Evolutionary conservation across 306 rosid genomes (phyloP).

Genomic region (Gastrolobium villosum): DNA sequence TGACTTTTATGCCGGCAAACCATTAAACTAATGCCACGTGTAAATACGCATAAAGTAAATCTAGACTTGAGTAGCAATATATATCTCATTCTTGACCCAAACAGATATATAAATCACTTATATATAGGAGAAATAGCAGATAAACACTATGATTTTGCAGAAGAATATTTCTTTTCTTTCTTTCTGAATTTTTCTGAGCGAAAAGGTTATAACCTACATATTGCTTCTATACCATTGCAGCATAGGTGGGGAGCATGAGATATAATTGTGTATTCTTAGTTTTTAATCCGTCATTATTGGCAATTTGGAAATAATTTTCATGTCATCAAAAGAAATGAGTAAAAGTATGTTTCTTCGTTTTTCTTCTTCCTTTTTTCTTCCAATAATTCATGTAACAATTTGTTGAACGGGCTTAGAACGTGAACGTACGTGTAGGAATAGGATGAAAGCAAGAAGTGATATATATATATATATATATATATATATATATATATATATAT

Average conservation of each 20-base stretch:
- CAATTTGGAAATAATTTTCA: too few relatives aligned
- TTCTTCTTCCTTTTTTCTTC: too few relatives aligned
- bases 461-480: too few relatives aligned
- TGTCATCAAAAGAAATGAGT: too few relatives aligned
- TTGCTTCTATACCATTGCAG: neutral
- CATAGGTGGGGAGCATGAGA: neutral
- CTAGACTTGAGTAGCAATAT: neutral
- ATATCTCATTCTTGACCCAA: neutral
- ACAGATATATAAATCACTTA: neutral
- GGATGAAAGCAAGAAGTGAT: too few relatives aligned
- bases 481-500: too few relatives aligned
- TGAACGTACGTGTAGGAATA: too few relatives aligned
- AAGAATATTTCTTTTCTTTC: neutral
- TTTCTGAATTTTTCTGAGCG: too few relatives aligned
- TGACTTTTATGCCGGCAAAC: constrained; percentile 55
- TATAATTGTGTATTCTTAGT: neutral
- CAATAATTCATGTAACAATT: too few relatives aligned
- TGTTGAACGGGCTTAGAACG: too few relatives aligned
- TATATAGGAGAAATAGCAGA: neutral
- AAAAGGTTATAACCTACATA: too few relatives aligned
- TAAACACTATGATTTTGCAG: neutral
- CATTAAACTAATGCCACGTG: constrained; percentile 48
- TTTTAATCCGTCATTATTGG: neutral
- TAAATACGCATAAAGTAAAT: neutral
- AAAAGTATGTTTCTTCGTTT: too few relatives aligned